A percentile compares a stretch with the other conserved stretches of the same genome.
Conservation (phyloP, 1,284 basidiomycete species). For the Rhodotorula glutinis region DNA sequence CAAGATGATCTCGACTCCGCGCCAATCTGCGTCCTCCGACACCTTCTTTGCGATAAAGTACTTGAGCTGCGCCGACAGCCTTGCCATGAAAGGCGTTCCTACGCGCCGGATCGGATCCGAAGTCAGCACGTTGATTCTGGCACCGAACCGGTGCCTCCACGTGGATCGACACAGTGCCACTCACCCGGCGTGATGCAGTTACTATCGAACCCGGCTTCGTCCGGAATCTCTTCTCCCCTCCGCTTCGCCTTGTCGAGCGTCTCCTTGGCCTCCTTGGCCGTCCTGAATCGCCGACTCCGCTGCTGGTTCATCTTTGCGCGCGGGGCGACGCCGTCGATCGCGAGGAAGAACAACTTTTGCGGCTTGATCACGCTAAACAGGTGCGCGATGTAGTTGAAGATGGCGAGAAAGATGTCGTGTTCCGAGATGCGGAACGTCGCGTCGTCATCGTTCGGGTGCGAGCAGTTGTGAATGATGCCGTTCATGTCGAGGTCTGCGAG, state of each 20-base stretch:
- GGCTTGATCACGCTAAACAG: constrained; percentile 97
- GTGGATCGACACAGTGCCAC: constrained; percentile 45
- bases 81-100: constrained; percentile 94
- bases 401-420: constrained; percentile 94
- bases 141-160: neutral
- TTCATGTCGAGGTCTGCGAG: constrained; percentile 80
- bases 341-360: constrained; percentile 76
- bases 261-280: constrained; percentile 89
- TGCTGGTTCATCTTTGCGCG: constrained; percentile 99
- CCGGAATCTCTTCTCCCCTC: constrained; percentile 86
- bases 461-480: constrained; percentile 97
- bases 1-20: constrained; percentile 84
- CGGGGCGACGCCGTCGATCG: constrained; percentile 96
- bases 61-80: constrained; percentile 81
- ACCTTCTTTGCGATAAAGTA: constrained; percentile 99
- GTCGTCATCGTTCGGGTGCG: constrained; percentile 90
- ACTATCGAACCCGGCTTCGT: constrained; percentile 79
- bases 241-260: constrained; percentile 76
- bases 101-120: constrained; percentile 9
- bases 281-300: constrained; percentile 86
- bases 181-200: constrained; percentile 97
- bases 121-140: neutral
- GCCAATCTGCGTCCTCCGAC: constrained; percentile 90
- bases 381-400: constrained; percentile 96
- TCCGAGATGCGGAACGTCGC: constrained; percentile 93